These are phyloP conservation scores for Monarda citriodora DNA, from an alignment of 305 asterid species.

Conservation along the genomic window DNA sequence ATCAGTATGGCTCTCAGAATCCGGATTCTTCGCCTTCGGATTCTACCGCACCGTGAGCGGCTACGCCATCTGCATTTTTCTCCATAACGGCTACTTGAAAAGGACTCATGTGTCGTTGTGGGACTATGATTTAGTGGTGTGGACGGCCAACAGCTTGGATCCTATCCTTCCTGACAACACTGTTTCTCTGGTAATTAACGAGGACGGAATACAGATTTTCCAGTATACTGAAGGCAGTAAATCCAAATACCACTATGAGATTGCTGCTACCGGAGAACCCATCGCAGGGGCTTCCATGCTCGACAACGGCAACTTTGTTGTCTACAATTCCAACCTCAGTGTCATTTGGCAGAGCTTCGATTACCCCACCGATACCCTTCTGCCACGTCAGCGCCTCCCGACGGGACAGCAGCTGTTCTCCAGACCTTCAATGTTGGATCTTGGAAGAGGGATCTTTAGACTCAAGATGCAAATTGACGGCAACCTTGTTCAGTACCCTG, in stretches of 20 bases:
- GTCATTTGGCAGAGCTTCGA: neutral
- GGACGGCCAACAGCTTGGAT: neutral
- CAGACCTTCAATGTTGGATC: neutral
- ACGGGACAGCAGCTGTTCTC: neutral
- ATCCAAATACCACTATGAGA: neutral
- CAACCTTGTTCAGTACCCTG: neutral
- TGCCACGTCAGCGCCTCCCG: neutral
- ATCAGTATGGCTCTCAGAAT: neutral
- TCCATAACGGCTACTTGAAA: neutral
- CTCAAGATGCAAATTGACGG: neutral
- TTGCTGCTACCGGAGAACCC: neutral
- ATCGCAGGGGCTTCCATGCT: neutral
- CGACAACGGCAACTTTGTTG: conserved; percentile 3
- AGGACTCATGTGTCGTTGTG: neutral
- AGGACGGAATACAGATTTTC: neutral
- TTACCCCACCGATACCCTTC: neutral
- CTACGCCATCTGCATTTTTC: conserved; percentile 1
- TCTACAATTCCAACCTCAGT: neutral
- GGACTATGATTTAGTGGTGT: neutral
- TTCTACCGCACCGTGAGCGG: neutral
- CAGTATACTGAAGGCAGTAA: neutral
- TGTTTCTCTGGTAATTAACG: neutral
- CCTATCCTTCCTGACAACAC: neutral
- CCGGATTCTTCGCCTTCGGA: conserved; percentile 6
- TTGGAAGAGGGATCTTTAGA: neutral